These are phyloP conservation scores for Boletus bicolor DNA, from an alignment of 768 basidiomycete species.

Conservation along the genomic window DNA sequence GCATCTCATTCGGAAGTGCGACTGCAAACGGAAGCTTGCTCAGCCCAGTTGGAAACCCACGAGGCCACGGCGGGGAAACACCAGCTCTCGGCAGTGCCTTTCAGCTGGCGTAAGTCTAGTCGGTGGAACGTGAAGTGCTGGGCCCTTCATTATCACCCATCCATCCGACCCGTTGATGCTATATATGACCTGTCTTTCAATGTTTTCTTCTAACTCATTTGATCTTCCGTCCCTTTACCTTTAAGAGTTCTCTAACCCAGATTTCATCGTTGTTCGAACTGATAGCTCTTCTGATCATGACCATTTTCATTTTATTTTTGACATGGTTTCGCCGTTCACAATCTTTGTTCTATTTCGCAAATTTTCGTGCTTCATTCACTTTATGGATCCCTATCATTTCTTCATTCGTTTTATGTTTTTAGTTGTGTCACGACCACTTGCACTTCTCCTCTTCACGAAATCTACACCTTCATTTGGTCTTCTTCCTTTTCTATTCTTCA, in stretches of 20 bases:
- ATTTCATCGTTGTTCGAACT: neutral
- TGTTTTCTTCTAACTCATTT: neutral
- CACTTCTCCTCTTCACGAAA: conserved; percentile 1
- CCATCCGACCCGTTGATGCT: conserved; percentile 10
- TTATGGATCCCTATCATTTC: conserved; percentile 1
- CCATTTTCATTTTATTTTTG: neutral
- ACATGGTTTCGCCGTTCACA: neutral
- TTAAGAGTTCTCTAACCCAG: neutral
- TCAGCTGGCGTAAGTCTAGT: conserved; percentile 47
- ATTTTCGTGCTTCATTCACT: neutral
- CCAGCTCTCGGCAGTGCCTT: conserved; percentile 67
- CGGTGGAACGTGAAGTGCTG: neutral
- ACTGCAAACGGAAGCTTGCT: conserved; percentile 28
- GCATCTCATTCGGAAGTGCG: conserved; percentile 66
- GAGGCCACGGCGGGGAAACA: conserved; percentile 32
- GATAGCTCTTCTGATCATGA: neutral
- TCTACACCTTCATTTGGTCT: neutral
- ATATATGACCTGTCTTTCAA: conserved; percentile 3
- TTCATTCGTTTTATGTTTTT: conserved; percentile 6
- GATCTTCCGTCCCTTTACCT: neutral
- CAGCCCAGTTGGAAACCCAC: conserved; percentile 35
- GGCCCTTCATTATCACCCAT: conserved; percentile 1
- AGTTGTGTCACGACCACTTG: neutral
- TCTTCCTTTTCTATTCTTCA: neutral
- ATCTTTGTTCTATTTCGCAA: neutral